A percentile compares a stretch with the other conserved stretches of the same genome.
Evolutionary conservation across 192 early-diverging fungal genomes (phyloP).

Genomic region (Linderina pennispora): DNA sequence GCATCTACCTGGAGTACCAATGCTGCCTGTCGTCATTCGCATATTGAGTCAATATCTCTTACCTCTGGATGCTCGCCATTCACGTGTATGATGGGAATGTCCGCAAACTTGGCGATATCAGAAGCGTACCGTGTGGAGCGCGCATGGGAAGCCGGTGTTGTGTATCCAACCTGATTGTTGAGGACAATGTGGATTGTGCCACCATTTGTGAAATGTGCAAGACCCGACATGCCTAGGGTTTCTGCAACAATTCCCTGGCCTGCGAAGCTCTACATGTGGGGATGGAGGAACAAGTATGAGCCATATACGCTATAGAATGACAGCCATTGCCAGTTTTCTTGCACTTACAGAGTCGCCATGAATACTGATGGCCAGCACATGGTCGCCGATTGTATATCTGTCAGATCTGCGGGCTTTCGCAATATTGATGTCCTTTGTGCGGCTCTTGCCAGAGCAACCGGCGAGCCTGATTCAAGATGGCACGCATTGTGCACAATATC

Average conservation of each 20-base stretch:
- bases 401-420: slow-evolving; percentile 5
- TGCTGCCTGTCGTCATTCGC: too few species aligned
- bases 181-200: slow-evolving; percentile 92
- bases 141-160: slow-evolving; percentile 90
- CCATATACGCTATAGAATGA: too few species aligned
- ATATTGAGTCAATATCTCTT: neutral
- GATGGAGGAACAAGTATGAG: too few species aligned
- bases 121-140: slow-evolving; percentile 84
- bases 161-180: slow-evolving; percentile 97
- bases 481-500: slow-evolving; percentile 90
- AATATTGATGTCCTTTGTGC: slow-evolving; percentile 77
- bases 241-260: slow-evolving; percentile 92
- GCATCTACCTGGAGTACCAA: too few species aligned
- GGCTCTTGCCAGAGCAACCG: slow-evolving; percentile 89
- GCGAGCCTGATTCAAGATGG: slow-evolving; percentile 90
- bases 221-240: slow-evolving; percentile 82
- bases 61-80: slow-evolving; percentile 86
- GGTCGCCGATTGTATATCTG: slow-evolving; percentile 71
- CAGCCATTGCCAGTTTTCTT: too few species aligned
- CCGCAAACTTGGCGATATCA: slow-evolving; percentile 94
- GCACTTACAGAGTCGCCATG: slow-evolving; percentile 97
- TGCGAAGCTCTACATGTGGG: slow-evolving; percentile 67
- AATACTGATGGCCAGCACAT: slow-evolving; percentile 83
- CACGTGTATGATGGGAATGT: slow-evolving; percentile 90
- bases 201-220: slow-evolving; percentile 90